A percentile compares a stretch with the other conserved stretches of the same genome.
phyloP scores from a whole-genome alignment of 2,329 filamentous ascomycete genomes.

The Penicillium sp. region DNA sequence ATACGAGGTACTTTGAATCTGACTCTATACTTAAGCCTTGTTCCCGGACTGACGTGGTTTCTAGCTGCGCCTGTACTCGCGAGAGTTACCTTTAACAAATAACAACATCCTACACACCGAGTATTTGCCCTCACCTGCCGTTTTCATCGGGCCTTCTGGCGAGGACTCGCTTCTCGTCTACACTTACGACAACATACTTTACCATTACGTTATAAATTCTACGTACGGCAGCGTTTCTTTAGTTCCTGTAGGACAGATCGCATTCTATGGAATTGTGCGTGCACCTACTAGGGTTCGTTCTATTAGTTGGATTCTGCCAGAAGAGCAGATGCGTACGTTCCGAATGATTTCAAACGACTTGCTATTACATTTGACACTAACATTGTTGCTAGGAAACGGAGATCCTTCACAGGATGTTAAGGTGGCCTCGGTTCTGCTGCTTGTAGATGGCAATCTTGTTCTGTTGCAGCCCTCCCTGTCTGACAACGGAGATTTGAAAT shows the following conservation, averaged over 20 bases:
- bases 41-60: constrained; percentile 16
- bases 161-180: constrained; percentile 95
- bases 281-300: constrained; percentile 89
- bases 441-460: constrained; percentile 97
- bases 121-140: constrained; percentile 76
- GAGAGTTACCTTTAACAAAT: constrained; percentile 73
- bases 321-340: constrained; percentile 69
- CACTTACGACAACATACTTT: constrained; percentile 91
- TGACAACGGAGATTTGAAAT: constrained; percentile 81
- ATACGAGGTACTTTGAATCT: constrained; percentile 57
- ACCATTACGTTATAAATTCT: constrained; percentile 85
- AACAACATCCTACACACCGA: constrained; percentile 72
- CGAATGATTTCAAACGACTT: not conserved
- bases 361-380: constrained; percentile 14
- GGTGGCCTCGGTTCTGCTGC: constrained; percentile 85
- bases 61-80: constrained; percentile 81
- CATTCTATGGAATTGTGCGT: constrained; percentile 91
- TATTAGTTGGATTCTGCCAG: constrained; percentile 92
- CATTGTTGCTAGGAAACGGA: constrained; percentile 58
- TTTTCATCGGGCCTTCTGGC: constrained; percentile 81
- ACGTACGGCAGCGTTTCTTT: constrained; percentile 68
- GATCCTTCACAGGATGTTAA: constrained; percentile 95
- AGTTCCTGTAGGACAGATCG: constrained; percentile 95
- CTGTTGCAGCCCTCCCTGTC: constrained; percentile 82
- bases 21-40: not conserved